phyloP scores from a whole-genome alignment of 257 asterid species.

The Cordia subcordata region DNA sequence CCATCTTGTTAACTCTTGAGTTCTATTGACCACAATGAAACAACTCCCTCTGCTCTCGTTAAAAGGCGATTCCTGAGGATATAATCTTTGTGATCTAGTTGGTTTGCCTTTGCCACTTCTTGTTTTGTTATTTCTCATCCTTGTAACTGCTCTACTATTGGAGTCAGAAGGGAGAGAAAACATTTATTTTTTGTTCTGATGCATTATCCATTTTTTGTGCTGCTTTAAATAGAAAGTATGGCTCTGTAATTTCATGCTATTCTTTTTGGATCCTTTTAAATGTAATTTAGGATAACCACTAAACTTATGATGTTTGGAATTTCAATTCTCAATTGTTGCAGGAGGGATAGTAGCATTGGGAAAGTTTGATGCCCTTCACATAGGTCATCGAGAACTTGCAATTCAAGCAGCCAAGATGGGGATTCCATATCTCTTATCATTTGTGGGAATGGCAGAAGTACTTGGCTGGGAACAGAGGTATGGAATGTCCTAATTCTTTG shows the following conservation, averaged over 20 bases:
- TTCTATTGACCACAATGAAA: too few species aligned
- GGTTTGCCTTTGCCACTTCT: too few species aligned
- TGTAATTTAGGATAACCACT: background rate
- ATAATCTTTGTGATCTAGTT: too few species aligned
- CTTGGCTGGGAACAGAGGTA: conserved; percentile 98
- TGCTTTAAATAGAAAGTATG: too few species aligned
- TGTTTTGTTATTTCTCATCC: too few species aligned
- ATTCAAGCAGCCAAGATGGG: conserved; percentile 89
- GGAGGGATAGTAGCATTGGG: conserved; percentile 98
- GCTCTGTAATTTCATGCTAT: background rate
- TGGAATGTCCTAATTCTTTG: conserved; percentile 13
- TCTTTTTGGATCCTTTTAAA: background rate
- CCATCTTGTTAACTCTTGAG: too few species aligned
- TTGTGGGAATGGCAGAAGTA: conserved; percentile 89
- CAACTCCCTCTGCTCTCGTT: too few species aligned
- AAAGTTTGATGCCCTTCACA: conserved; percentile 96
- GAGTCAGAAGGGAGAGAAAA: too few species aligned
- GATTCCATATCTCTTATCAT: conserved; percentile 73
- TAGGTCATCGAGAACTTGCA: conserved; percentile 97
- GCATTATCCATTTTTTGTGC: too few species aligned
- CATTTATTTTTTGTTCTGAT: too few species aligned
- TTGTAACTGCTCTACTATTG: too few species aligned
- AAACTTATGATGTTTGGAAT: conserved; percentile 3
- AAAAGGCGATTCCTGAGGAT: too few species aligned
- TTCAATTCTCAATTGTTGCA: conserved; percentile 22